Evolutionary conservation across 805 yeast species (phyloP).

Genomic region (Hanseniaspora jakobsenii): DNA sequence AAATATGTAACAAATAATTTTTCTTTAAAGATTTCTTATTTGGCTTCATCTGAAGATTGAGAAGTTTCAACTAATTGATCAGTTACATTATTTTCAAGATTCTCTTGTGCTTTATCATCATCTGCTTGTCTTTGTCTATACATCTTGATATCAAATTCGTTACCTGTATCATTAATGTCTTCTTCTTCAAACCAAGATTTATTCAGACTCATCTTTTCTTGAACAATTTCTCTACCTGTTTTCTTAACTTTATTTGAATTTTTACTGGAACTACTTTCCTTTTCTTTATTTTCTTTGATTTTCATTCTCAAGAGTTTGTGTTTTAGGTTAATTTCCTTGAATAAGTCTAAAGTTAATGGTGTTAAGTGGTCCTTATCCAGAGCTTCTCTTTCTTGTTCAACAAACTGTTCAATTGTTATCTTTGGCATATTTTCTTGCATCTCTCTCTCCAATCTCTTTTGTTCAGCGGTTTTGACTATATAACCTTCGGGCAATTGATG

Average conservation of each 20-base stretch:
- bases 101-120: constrained; percentile 19
- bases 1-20: not conserved
- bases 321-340: constrained; percentile 68
- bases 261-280: constrained; percentile 33
- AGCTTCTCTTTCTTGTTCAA: constrained; percentile 82
- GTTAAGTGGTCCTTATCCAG: constrained; percentile 63
- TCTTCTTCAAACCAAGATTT: constrained; percentile 41
- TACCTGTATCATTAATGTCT: constrained; percentile 24
- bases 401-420: constrained; percentile 88
- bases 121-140: constrained; percentile 32
- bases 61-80: constrained; percentile 34
- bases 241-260: constrained; percentile 24
- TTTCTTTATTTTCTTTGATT: constrained; percentile 24
- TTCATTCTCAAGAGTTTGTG: constrained; percentile 48
- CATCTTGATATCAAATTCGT: constrained; percentile 35
- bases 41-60: too few relatives aligned
- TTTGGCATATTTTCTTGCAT: constrained; percentile 77
- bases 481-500: constrained; percentile 96
- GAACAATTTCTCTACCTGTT: constrained; percentile 59
- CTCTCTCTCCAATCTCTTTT: constrained; percentile 73
- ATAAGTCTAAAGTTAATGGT: constrained; percentile 74
- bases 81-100: constrained; percentile 23
- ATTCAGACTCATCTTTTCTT: constrained; percentile 48
- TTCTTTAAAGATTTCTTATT: not conserved
- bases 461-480: constrained; percentile 92